These are phyloP conservation scores for Fusarium setosum DNA, from an alignment of 2,329 filamentous ascomycete species.

Conservation along the genomic window DNA sequence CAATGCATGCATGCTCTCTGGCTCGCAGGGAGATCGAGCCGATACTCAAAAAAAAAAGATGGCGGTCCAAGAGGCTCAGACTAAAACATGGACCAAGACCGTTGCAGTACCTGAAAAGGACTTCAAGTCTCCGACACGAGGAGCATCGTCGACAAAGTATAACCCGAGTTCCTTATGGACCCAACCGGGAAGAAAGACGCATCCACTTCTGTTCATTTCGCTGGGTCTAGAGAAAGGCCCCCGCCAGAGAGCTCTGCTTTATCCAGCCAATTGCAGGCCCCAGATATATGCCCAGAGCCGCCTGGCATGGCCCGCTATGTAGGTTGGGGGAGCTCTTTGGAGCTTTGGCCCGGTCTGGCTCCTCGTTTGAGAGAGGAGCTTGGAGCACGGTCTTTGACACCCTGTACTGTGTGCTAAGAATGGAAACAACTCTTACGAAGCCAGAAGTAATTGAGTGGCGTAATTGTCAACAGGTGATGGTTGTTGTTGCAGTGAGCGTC, in stretches of 20 bases:
- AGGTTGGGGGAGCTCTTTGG: slow-evolving; percentile 1
- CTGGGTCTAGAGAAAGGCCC: no score
- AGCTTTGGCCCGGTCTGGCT: slow-evolving; percentile 21
- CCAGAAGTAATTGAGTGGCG: not conserved
- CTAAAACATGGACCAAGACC: slow-evolving; percentile 11
- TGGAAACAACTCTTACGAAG: not conserved
- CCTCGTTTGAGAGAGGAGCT: slow-evolving; percentile 9
- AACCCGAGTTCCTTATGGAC: not conserved
- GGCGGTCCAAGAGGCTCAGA: slow-evolving; percentile 20
- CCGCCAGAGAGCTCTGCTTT: slow-evolving; percentile 9
- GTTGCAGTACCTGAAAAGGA: slow-evolving; percentile 10
- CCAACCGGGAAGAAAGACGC: slow-evolving; percentile 11
- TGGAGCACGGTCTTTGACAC: slow-evolving; percentile 17
- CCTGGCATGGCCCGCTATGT: not conserved
- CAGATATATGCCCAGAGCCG: slow-evolving; percentile 28
- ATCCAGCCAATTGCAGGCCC: slow-evolving; percentile 31
- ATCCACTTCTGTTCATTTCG: slow-evolving; percentile 41
- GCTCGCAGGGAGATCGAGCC: slow-evolving; percentile 25
- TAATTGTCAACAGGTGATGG: not conserved
- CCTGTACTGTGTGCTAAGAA: not conserved
- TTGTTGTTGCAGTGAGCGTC: not conserved
- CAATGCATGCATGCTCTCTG: not conserved
- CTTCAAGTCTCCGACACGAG: not conserved
- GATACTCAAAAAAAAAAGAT: slow-evolving; percentile 33
- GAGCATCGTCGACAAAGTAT: slow-evolving; percentile 2